Evolutionary conservation across 2,329 filamentous ascomycete species (phyloP).

Genomic region (Phaeosphaeria sp.): DNA sequence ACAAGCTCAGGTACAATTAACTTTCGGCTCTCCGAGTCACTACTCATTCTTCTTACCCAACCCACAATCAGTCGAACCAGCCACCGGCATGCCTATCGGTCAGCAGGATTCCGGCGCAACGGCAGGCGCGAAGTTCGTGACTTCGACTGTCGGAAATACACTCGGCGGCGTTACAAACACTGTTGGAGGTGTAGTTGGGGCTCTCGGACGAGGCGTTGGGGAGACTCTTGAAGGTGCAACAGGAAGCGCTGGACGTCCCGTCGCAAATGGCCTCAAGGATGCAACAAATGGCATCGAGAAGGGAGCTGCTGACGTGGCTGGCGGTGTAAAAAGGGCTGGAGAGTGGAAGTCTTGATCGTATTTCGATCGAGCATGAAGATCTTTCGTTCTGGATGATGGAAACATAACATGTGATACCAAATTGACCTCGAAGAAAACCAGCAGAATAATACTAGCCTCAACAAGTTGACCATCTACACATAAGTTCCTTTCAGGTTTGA

Average conservation of each 20-base stretch:
- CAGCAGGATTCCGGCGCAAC: slow-evolving; percentile 55
- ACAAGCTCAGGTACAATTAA: slow-evolving; percentile 9
- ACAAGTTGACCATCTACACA: not conserved
- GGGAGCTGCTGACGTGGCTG: slow-evolving; percentile 50
- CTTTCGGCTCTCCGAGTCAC: not conserved
- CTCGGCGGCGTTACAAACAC: slow-evolving; percentile 61
- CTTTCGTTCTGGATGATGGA: not conserved
- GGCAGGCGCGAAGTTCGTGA: slow-evolving; percentile 62
- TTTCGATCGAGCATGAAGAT: not conserved
- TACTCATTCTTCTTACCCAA: slow-evolving; percentile 1
- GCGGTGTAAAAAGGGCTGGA: slow-evolving; percentile 55
- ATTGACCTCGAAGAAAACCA: not conserved
- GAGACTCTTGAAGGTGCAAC: slow-evolving; percentile 56
- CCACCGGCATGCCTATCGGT: slow-evolving; percentile 40
- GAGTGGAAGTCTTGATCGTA: slow-evolving; percentile 49
- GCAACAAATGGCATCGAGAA: slow-evolving; percentile 55
- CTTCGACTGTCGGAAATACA: slow-evolving; percentile 62
- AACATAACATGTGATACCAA: not conserved
- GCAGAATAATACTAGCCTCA: not conserved
- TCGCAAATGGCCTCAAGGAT: slow-evolving; percentile 52
- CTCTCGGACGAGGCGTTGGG: slow-evolving; percentile 52
- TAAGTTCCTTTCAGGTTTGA: not conserved
- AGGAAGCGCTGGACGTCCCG: slow-evolving; percentile 50
- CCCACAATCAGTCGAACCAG: slow-evolving; percentile 9
- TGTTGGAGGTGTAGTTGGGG: slow-evolving; percentile 60